Base-by-base conservation (phyloP, 192 early-diverging fungal genomes). In the Coemansia sp. region DNA sequence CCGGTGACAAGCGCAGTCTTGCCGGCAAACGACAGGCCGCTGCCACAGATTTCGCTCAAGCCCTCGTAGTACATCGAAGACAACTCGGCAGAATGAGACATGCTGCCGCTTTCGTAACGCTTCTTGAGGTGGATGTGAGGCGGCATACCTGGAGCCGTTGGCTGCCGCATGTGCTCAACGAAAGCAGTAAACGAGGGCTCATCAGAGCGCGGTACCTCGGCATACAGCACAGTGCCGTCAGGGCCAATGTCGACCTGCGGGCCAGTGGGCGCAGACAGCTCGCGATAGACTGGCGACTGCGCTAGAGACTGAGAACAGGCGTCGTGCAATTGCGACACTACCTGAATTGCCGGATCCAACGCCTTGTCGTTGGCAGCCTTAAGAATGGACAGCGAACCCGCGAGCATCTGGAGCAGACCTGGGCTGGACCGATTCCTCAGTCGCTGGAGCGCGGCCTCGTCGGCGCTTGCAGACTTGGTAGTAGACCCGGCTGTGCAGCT, bases 1-100 rank as follows among this genome's bases (percentile, higher is more conserved):
- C 95, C 95, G 43, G 95, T 97, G 42, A 97, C 85, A 14, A 97
- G 84, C 9, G 89, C 93, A 61, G 85, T 85, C 73, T 89, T 90
- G 74, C 88, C 82, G 70, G 90, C 88, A 81, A 93, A 95, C 3
- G 92, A 88, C 61, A 93, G 71, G 71, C 95, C 95, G 34, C 89
- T 84, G 21, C 77, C 78, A 43, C 91, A 91, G 33, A 93, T 86
- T 55, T 86, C 75, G 61, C 70, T 68, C 75, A 97, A 69, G 13
- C 89, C 86, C 63, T 92, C 85, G 23, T 92, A 83, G 75, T 95
- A 95, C n/a, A 77, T 83, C 48, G 81, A 71, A 36, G 91, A 93
- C 43, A 94, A 65, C 57, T 83, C 78, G 38, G 76, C 79, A 61
- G 85, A 87, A 75, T 87, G 90, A 58, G 90, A 85, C 90, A 90